Conservation (phyloP, 345 rosid genomes). For the Kernera saxatilis region DNA sequence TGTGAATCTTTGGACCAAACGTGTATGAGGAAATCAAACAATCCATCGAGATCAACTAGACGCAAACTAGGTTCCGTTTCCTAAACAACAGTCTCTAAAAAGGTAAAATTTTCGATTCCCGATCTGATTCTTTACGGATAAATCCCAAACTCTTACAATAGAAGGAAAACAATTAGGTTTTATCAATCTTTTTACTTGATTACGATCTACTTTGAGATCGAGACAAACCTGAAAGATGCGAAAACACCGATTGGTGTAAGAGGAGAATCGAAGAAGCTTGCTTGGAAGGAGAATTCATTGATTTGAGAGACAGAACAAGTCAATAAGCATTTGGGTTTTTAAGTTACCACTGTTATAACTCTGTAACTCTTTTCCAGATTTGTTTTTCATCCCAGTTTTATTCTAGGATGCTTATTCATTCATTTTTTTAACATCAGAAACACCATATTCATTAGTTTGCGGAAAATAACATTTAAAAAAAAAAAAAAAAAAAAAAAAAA, state of each 20-base stretch:
- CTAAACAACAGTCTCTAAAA: neutral
- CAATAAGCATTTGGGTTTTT: neutral
- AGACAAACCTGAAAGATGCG: constrained; percentile 23
- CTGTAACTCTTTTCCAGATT: neutral
- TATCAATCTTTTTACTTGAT: neutral
- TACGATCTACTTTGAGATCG: constrained; percentile 2
- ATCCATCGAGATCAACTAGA: neutral
- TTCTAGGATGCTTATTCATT: no score
- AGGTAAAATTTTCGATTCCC: neutral
- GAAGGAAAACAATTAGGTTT: neutral
- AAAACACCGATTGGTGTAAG: constrained; percentile 6
- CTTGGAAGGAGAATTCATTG: neutral
- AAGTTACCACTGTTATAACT: neutral
- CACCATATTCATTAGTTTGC: no score
- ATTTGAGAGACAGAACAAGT: neutral
- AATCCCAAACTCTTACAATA: neutral
- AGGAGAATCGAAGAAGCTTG: constrained; percentile 1
- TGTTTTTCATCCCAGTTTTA: no score
- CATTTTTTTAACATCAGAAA: no score
- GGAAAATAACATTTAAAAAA: no score
- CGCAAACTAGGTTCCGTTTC: neutral
- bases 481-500: no score
- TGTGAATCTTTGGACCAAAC: neutral
- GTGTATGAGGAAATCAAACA: neutral
- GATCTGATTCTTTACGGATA: neutral